Base-by-base conservation (phyloP, 116 monocot species). In the Cymodocea nodosa region DNA sequence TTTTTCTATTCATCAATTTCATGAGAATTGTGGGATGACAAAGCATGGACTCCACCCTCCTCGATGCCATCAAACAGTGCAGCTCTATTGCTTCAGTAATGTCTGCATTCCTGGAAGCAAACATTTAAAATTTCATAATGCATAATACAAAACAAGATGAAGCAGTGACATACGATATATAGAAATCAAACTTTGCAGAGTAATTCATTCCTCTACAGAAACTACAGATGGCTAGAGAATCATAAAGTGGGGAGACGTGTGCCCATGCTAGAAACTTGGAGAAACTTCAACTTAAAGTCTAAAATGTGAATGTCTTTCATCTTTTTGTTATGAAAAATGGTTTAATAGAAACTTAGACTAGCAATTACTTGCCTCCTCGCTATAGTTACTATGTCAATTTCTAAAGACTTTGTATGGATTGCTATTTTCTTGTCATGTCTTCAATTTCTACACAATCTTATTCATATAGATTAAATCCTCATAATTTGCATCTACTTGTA, bases 31-130 rank as follows among this genome's bases (percentile, higher is more conserved):
- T 83, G 86, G 35, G 89, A 76, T 66, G 82, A 72, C 14, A 60
- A 67, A 40, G 86, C 76, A 62, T 75, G 69, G 30, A 94, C 78
- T 62, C 93, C 86, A 55, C 86, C 93, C 30, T 94, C 93, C 69
- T 94, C 93, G 60, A 94, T 84, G 60, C 86, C 93, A 84, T 94
- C 93, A 82, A 89, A 86, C 15, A 94, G 65, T 77, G 89, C 79
- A 71, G 74, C 52, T 73, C 93, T 86, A 65, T 52, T 72, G 61
- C 70, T 76, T 16, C 76, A 72, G 71, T 79, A 75, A 55, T 85
- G 83, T 65, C 90, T 86, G 70, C 39, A n/a, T n/a, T n/a, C n/a
- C n/a, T n/a, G n/a, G n/a, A 61, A 66, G 50, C 6, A 14, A 17
- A 49, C 17, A 39, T 16, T 69, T 49, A 59, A 20, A 69, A 23